Conservation (phyloP, 352 stramenopile species). For the Globisporangium middletonii region DNA sequence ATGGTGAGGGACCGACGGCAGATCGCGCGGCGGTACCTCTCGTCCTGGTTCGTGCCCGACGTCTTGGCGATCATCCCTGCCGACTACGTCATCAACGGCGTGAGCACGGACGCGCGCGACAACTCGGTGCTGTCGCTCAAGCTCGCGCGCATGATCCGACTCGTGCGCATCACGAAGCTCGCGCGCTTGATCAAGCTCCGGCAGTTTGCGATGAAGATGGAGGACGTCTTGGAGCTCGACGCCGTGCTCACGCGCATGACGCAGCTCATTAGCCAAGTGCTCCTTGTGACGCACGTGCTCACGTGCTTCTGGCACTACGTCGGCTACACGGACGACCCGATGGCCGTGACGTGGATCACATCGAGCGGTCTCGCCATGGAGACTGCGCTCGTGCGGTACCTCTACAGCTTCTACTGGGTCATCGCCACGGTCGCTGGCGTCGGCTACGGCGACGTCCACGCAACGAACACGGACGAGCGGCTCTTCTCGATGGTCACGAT, state of each 20-base stretch:
- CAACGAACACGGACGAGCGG: constrained; percentile 61
- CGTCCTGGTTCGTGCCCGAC: constrained; percentile 59
- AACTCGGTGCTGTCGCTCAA: constrained; percentile 62
- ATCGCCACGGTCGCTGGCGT: constrained; percentile 71
- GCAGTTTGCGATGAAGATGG: constrained; percentile 65
- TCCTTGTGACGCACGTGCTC: constrained; percentile 69
- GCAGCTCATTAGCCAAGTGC: constrained; percentile 51
- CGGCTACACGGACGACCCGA: constrained; percentile 28
- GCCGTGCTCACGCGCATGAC: constrained; percentile 57
- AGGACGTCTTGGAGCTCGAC: constrained; percentile 62
- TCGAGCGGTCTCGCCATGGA: constrained; percentile 18
- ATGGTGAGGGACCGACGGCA: constrained; percentile 34
- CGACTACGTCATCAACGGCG: constrained; percentile 35
- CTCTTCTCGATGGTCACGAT: constrained; percentile 67
- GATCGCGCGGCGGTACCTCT: constrained; percentile 49
- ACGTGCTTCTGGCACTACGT: constrained; percentile 79
- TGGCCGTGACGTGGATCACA: constrained; percentile 43
- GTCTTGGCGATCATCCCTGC: constrained; percentile 41
- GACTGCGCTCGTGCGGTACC: constrained; percentile 38
- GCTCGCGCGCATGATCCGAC: constrained; percentile 50
- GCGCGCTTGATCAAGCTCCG: constrained; percentile 61
- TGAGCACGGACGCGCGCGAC: constrained; percentile 7
- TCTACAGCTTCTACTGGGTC: constrained; percentile 87
- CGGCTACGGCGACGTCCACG: constrained; percentile 78
- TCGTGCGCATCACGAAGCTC: constrained; percentile 68